A percentile compares a stretch with the other conserved stretches of the same genome.
phyloP scores from a whole-genome alignment of 345 rosid species.

The Eucalyptus marginata region DNA sequence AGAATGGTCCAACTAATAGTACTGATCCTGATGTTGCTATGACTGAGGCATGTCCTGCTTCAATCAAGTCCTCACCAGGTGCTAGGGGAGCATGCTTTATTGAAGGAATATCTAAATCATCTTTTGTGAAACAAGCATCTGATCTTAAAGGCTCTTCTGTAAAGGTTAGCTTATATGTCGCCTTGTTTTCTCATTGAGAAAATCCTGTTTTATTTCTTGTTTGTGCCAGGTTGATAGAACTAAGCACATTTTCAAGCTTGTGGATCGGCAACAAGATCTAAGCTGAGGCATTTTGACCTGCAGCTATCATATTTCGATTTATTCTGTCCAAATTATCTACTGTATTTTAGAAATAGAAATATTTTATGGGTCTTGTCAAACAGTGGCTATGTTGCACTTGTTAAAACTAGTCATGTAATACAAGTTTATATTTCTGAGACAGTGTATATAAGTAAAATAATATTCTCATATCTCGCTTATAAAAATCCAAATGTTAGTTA shows the following conservation, averaged over 20 bases:
- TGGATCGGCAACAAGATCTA: background rate
- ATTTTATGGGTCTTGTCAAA: background rate
- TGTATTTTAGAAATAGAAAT: background rate
- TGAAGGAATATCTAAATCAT: slow-evolving; percentile 91
- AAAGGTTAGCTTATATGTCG: slow-evolving; percentile 40
- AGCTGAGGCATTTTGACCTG: background rate
- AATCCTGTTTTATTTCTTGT: background rate
- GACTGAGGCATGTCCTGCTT: slow-evolving; percentile 78
- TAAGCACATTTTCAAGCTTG: background rate
- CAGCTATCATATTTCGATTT: background rate
- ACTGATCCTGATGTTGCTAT: slow-evolving; percentile 88
- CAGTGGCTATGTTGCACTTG: background rate
- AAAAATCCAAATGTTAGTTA: background rate
- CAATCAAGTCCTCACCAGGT: slow-evolving; percentile 51
- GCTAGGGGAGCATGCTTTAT: slow-evolving; percentile 64
- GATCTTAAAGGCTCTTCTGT: slow-evolving; percentile 87
- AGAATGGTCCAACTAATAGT: slow-evolving; percentile 57
- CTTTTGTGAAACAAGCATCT: slow-evolving; percentile 76
- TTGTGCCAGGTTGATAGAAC: background rate
- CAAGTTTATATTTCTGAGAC: background rate
- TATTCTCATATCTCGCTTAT: background rate
- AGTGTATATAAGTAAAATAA: background rate
- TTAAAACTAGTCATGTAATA: background rate
- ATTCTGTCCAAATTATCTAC: background rate
- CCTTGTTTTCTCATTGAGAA: background rate